Percentiles rank a stretch among this genome's conserved stretches.
Conservation (phyloP, 768 basidiomycete genomes). For the Boletus sp. region DNA sequence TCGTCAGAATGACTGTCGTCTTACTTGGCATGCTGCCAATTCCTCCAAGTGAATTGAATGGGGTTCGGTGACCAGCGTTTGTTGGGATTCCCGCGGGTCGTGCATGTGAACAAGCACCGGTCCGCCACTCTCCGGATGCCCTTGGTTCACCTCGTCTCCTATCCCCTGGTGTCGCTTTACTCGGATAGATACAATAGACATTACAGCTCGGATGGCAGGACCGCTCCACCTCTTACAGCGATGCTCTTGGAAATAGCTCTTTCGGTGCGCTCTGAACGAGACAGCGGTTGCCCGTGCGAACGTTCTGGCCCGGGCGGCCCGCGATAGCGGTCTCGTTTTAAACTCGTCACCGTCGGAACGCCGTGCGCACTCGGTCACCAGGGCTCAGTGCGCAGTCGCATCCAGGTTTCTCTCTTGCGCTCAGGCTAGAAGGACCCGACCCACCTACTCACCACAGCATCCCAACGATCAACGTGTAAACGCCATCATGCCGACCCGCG, state of each 20-base stretch:
- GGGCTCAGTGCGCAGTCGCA: neutral
- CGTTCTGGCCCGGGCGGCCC: neutral
- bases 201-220: too few species aligned
- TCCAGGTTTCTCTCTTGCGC: neutral
- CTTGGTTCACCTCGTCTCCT: too few species aligned
- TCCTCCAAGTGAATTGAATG: neutral
- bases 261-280: neutral
- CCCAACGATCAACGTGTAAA: neutral
- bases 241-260: neutral
- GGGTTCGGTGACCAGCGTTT: too few species aligned
- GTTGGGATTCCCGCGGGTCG: too few species aligned
- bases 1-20: neutral
- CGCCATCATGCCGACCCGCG: conserved; percentile 24
- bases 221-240: neutral
- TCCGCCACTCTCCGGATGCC: too few species aligned
- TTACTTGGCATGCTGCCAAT: neutral
- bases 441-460: neutral
- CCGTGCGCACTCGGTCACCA: neutral
- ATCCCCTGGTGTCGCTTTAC: too few species aligned
- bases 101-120: too few species aligned
- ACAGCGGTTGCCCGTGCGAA: neutral
- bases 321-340: neutral
- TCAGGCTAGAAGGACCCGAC: neutral
- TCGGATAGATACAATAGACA: too few species aligned
- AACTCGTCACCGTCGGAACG: too few species aligned